Percentiles rank a stretch among this genome's conserved stretches.
Conservation (phyloP, 106 monocot species). For the Dactylorhiza incarnata region DNA sequence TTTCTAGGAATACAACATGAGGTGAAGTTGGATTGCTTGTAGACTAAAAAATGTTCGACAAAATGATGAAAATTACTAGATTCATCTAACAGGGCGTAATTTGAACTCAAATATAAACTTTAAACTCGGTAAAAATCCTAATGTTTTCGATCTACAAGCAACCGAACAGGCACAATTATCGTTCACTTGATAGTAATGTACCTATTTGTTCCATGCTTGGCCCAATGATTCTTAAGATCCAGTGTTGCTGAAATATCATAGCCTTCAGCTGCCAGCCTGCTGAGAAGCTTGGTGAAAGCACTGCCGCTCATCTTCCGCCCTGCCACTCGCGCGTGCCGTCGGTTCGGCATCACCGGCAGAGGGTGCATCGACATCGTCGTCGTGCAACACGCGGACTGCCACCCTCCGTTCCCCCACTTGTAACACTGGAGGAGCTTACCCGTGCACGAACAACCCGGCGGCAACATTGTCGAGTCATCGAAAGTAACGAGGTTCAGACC, state of each 20-base stretch:
- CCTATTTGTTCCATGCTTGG: slow-evolving; percentile 62
- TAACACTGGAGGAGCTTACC: slow-evolving; percentile 45
- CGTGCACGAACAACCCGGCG: slow-evolving; percentile 50
- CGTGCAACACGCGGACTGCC: slow-evolving; percentile 61
- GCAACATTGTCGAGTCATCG: slow-evolving; percentile 48
- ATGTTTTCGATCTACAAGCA: no score
- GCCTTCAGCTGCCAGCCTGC: slow-evolving; percentile 41
- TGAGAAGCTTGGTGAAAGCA: slow-evolving; percentile 44
- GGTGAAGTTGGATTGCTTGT: no score
- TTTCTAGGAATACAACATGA: no score
- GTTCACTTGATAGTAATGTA: slow-evolving; percentile 57
- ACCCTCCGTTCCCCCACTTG: slow-evolving; percentile 62
- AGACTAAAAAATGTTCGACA: no score
- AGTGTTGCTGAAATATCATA: slow-evolving; percentile 43
- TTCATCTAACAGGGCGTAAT: no score
- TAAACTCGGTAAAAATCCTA: no score
- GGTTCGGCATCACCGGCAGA: slow-evolving; percentile 44
- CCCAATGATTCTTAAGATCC: slow-evolving; percentile 61
- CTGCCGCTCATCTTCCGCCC: slow-evolving; percentile 68
- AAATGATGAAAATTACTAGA: no score
- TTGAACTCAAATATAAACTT: no score
- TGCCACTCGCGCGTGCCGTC: slow-evolving; percentile 39
- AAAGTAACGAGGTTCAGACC: slow-evolving; percentile 42
- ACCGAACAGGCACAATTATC: no score
- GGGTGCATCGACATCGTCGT: slow-evolving; percentile 49